Evolutionary conservation across 148 eudicot species (phyloP).

Genomic region (Polygonum aviculare): DNA sequence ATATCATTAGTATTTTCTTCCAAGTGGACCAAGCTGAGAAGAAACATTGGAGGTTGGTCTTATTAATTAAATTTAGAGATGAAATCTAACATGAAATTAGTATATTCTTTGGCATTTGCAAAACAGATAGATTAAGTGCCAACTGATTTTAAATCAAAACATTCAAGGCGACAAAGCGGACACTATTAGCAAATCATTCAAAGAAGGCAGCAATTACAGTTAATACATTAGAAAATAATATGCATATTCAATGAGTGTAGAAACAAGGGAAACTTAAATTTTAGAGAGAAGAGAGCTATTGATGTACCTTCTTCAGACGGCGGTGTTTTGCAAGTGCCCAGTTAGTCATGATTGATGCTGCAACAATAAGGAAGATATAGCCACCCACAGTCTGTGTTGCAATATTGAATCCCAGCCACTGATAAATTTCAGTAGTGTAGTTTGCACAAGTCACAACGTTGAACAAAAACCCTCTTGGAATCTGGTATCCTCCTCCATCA

Average conservation of each 20-base stretch:
- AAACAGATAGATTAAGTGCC: not conserved
- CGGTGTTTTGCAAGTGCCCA: constrained; percentile 99
- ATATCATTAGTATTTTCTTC: not conserved
- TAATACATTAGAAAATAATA: not conserved
- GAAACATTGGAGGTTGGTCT: not conserved
- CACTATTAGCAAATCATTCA: not conserved
- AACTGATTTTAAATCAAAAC: not conserved
- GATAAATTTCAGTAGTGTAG: constrained; percentile 94
- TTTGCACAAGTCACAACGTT: constrained; percentile 95
- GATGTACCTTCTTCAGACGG: constrained; percentile 72
- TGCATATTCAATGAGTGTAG: not conserved
- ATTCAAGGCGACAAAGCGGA: not conserved
- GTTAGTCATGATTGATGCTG: constrained; percentile 82
- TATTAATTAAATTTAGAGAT: not conserved
- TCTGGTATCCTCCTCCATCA: constrained; percentile 76
- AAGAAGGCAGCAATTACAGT: not conserved
- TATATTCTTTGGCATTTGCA: not conserved
- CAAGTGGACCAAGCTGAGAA: not conserved
- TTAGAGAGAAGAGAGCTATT: constrained; percentile 4
- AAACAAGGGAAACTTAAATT: not conserved
- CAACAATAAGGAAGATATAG: constrained; percentile 70
- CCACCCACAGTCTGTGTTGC: constrained; percentile 97
- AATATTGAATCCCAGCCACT: constrained; percentile 97
- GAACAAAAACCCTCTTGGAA: constrained; percentile 91
- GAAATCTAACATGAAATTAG: not conserved